Percentiles rank a stretch among this genome's conserved stretches.
Conservation (phyloP, 768 basidiomycete species). For the Tricholoma sp. region DNA sequence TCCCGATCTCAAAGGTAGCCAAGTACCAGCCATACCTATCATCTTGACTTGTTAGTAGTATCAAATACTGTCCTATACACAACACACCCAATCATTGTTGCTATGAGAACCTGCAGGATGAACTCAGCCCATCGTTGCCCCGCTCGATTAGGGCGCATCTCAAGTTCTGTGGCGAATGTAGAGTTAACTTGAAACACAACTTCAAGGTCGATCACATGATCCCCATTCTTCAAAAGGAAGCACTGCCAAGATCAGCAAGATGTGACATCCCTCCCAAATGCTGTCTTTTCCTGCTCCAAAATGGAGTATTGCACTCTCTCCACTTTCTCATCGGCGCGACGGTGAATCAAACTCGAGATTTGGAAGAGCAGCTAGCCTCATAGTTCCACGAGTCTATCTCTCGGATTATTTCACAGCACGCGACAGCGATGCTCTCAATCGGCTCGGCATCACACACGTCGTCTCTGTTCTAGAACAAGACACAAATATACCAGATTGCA, state of each 20-base stretch:
- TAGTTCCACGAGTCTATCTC: slow-evolving; percentile 52
- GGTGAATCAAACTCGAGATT: slow-evolving; percentile 6
- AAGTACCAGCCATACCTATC: slow-evolving; percentile 31
- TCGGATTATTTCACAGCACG: slow-evolving; percentile 56
- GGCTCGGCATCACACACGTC: slow-evolving; percentile 69
- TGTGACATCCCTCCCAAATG: slow-evolving; percentile 16
- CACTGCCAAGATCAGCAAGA: not conserved
- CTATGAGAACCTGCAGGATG: slow-evolving; percentile 19
- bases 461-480: slow-evolving; percentile 56
- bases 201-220: not conserved
- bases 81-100: slow-evolving; percentile 23
- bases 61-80: not conserved
- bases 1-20: slow-evolving; percentile 25
- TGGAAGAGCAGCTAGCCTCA: slow-evolving; percentile 29
- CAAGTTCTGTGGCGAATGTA: too few relatives aligned
- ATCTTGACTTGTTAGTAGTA: not conserved
- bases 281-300: slow-evolving; percentile 29
- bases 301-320: slow-evolving; percentile 21
- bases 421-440: slow-evolving; percentile 38
- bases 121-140: slow-evolving; percentile 8
- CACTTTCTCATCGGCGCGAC: slow-evolving; percentile 6
- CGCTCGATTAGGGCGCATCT: not conserved
- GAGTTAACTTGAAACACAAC: too few relatives aligned
- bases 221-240: not conserved
- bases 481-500: slow-evolving; percentile 39